These are phyloP conservation scores for Colletotrichum sp. DNA, from an alignment of 2,329 filamentous ascomycete genomes.

Conservation along the genomic window DNA sequence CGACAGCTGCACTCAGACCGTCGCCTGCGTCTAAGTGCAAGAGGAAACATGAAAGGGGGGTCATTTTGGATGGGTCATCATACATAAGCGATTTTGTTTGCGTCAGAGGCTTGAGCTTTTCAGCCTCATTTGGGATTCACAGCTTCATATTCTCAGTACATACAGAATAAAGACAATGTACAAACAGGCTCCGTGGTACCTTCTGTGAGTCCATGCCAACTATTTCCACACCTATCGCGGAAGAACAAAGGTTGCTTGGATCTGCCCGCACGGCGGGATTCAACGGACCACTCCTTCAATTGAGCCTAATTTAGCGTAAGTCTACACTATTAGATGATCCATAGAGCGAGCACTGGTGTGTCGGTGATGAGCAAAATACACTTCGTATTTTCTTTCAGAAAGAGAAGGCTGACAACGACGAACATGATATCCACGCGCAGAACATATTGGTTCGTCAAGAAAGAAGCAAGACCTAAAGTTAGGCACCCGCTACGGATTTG, in stretches of 20 bases:
- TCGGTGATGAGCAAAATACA: not conserved
- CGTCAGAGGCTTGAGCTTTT: not conserved
- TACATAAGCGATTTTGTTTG: not conserved
- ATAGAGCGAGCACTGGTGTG: not conserved
- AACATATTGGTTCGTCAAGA: not conserved
- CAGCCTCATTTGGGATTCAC: rapidly evolving
- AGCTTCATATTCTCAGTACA: not conserved
- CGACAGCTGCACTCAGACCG: not conserved
- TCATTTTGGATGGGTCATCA: not conserved
- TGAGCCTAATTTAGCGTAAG: not conserved
- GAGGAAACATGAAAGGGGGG: not conserved
- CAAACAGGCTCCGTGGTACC: rapidly evolving
- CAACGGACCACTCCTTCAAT: not conserved
- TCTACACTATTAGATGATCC: not conserved
- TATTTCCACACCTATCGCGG: not conserved
- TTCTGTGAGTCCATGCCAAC: not conserved
- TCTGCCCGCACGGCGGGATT: not conserved
- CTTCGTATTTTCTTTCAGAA: not conserved
- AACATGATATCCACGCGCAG: not conserved
- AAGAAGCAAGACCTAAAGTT: not conserved
- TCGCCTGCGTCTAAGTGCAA: not conserved
- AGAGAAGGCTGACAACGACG: not conserved
- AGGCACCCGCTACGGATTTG: not conserved
- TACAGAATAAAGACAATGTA: not conserved
- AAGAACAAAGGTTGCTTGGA: not conserved